These are phyloP conservation scores for Fraxinus sp. DNA, from an alignment of 305 asterid species.

Conservation along the genomic window DNA sequence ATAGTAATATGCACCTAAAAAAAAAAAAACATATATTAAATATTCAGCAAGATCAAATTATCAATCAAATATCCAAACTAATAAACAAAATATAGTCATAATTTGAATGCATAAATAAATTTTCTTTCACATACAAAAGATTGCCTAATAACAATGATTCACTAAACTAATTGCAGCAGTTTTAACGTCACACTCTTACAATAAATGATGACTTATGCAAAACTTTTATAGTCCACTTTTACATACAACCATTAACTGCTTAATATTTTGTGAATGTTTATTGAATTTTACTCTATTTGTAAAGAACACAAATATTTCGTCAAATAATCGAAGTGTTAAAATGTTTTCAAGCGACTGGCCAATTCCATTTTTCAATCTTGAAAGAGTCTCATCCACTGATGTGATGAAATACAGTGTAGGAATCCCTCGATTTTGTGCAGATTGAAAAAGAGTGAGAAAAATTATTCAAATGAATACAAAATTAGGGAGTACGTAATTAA, in stretches of 20 bases:
- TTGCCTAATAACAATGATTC: neutral
- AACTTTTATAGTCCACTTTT: neutral
- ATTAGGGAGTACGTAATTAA: neutral
- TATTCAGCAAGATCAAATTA: too few species aligned
- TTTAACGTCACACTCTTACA: neutral
- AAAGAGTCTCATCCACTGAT: neutral
- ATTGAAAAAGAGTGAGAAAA: neutral
- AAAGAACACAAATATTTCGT: neutral
- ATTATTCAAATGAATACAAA: neutral
- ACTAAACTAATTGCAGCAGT: neutral
- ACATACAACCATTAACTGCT: neutral
- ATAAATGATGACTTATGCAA: neutral
- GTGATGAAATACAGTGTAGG: neutral
- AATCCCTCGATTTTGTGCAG: neutral
- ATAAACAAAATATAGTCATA: too few species aligned
- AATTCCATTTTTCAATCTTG: neutral
- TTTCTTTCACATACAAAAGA: neutral
- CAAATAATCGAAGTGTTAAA: neutral
- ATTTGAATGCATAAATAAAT: neutral
- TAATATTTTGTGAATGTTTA: neutral
- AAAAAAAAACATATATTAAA: too few species aligned
- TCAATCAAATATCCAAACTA: neutral
- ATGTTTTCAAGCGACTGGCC: neutral
- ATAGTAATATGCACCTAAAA: too few species aligned
- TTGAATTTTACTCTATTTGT: neutral